A percentile compares a stretch with the other conserved stretches of the same genome.
Conservation (phyloP, 2,329 filamentous ascomycete species). For the Sporothrix luriei region DNA sequence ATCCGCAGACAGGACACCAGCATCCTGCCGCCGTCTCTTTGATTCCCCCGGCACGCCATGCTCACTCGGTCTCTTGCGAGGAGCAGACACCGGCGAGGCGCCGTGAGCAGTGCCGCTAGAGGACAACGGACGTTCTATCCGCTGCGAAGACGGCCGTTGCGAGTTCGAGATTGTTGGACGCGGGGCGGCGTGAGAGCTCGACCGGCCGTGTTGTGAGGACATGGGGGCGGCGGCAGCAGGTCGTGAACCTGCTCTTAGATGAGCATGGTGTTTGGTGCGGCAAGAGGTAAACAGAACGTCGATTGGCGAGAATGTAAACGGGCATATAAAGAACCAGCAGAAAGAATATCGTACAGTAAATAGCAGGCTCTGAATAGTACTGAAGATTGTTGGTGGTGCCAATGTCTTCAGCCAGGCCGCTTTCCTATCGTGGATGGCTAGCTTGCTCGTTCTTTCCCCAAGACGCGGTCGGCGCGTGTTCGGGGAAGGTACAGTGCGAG, state of each 20-base stretch:
- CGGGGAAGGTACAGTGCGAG: conserved; percentile 24
- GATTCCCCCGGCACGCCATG: conserved; percentile 39
- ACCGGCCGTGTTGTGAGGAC: conserved; percentile 32
- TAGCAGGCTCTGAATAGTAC: background rate
- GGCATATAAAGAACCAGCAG: background rate
- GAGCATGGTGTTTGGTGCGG: conserved; percentile 23
- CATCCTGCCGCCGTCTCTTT: conserved; percentile 29
- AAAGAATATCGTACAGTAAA: conserved; percentile 8
- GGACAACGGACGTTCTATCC: conserved; percentile 39
- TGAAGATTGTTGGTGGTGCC: background rate
- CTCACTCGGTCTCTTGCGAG: conserved; percentile 36
- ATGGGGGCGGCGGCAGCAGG: conserved; percentile 24
- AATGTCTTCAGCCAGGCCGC: conserved; percentile 13
- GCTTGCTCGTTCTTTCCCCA: conserved; percentile 11
- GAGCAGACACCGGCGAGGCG: conserved; percentile 45
- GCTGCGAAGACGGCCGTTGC: conserved; percentile 37
- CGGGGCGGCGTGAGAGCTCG: conserved; percentile 51
- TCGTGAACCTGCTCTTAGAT: conserved; percentile 1
- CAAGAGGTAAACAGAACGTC: background rate
- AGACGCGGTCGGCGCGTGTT: conserved; percentile 32
- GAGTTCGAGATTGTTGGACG: conserved; percentile 44
- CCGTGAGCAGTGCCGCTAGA: conserved; percentile 41
- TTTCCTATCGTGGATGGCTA: conserved; percentile 20
- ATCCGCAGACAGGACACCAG: conserved; percentile 48
- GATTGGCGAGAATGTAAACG: background rate